Evolutionary conservation across 192 early-diverging fungal species (phyloP), one percentile per base, ranked within the genome.

Genomic region (Phlyctochytrium planicorne): DNA sequence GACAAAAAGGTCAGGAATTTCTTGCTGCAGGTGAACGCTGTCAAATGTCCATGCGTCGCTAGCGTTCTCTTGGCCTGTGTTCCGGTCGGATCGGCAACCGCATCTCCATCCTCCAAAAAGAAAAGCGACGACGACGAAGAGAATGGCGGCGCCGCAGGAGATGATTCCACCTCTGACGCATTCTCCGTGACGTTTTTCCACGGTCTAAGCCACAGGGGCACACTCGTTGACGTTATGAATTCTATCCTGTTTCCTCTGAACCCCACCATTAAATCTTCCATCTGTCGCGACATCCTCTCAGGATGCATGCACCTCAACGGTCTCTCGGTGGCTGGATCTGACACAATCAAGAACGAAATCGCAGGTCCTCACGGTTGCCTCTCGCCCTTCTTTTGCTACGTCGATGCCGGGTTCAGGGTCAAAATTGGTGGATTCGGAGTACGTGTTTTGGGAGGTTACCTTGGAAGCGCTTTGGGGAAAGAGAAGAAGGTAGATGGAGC

Each of bases 391-490:
- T 40, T 29, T 24, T 70, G 68, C 34, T 63, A 30, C n/a, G 61
- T 70, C 6, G 62, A 62, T 4, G 68, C 50, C 10, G 68, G 40
- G 56, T 70, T 59, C 60, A 47, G 68, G 47, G 47, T 70, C 16
- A 70, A 52, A 63, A 29, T 70, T 20, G 25, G 6, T 25, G 55
- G 12, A 24, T 57, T 10, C 12, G 55, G 55, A 24, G 16, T 12
- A 29, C 40, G 40, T 47, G 40, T 14, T 6, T 20, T 47, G 6
- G 40, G 10, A 6, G 40, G 40, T 20, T 47, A 6, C 6, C 10
- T 6, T 20, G 40, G 40, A 47, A 20, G 40, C 40, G 40, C 10
- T 20, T 47, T 6, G 40, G 6, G 40, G 40, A 20, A 47, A 20
- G 40, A 47, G 40, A 47, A 47, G 20, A 20, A 47, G 40, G 10